These are phyloP conservation scores for Forsythia viridissima DNA, from an alignment of 257 asterid species.

Conservation along the genomic window DNA sequence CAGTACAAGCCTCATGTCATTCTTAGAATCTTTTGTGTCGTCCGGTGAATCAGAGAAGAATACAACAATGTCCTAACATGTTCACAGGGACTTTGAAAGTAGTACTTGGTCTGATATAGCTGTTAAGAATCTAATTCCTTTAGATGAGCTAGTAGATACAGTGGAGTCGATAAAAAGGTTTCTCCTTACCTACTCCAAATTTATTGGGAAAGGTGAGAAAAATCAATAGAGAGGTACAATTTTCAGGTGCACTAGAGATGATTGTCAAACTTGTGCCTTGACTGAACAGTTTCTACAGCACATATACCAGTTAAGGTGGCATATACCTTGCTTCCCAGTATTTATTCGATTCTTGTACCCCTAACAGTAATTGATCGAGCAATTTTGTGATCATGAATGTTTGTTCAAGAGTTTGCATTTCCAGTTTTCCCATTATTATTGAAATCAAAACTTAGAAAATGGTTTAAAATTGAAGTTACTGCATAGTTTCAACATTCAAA, in stretches of 20 bases:
- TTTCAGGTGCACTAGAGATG: neutral
- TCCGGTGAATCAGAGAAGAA: neutral
- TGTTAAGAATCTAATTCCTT: neutral
- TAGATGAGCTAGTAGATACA: neutral
- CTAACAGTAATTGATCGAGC: neutral
- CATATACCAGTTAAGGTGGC: neutral
- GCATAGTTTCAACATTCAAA: neutral
- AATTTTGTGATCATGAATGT: neutral
- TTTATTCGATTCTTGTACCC: neutral
- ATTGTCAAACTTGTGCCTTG: neutral
- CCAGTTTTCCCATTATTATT: neutral
- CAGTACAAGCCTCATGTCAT: neutral
- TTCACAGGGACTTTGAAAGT: neutral
- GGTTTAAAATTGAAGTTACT: no score
- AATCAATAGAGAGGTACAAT: neutral
- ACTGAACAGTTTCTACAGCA: neutral
- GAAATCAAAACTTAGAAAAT: neutral
- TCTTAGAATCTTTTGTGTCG: neutral
- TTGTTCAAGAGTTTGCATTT: neutral
- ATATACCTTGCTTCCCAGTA: neutral
- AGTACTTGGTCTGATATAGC: neutral
- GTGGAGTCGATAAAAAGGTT: neutral
- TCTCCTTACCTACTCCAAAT: neutral
- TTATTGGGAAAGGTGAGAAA: neutral
- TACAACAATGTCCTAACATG: neutral